Conservation (phyloP, 2,329 filamentous ascomycete species). For the Colletotrichum sp. region DNA sequence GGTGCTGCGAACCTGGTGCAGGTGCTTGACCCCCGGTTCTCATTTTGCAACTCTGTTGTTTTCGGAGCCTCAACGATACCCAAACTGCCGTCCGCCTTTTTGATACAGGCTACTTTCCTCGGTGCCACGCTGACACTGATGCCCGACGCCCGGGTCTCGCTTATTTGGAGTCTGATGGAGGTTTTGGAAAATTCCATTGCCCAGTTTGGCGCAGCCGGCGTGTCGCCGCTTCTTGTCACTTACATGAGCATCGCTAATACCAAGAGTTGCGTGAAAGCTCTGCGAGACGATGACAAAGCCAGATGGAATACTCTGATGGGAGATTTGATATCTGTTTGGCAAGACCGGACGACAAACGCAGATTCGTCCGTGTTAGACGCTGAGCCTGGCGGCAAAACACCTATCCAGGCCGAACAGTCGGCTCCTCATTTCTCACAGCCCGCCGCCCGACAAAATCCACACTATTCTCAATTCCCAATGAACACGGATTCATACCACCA, state of each 20-base stretch:
- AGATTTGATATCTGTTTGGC: constrained; percentile 32
- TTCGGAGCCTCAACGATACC: constrained; percentile 36
- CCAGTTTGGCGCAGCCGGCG: constrained; percentile 36
- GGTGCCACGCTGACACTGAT: constrained; percentile 38
- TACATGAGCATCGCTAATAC: constrained; percentile 41
- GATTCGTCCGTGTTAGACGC: constrained; percentile 18
- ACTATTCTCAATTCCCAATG: background rate
- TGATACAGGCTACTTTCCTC: constrained; percentile 43
- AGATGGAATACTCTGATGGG: constrained; percentile 35
- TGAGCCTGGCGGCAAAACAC: constrained; percentile 23
- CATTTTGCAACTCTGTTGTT: constrained; percentile 43
- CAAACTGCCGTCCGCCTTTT: constrained; percentile 37
- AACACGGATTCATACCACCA: constrained; percentile 7
- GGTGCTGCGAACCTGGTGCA: constrained; percentile 34
- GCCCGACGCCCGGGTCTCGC: constrained; percentile 35
- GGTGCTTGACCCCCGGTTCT: constrained; percentile 37
- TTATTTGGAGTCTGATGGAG: constrained; percentile 41
- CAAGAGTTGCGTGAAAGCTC: constrained; percentile 31
- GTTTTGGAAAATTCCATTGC: constrained; percentile 31
- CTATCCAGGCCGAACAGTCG: background rate
- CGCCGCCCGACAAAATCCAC: background rate
- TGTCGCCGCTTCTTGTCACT: constrained; percentile 37
- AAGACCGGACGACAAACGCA: constrained; percentile 2
- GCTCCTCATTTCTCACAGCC: background rate
- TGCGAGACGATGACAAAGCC: constrained; percentile 36